Percentiles rank a stretch among this genome's conserved stretches.
Evolutionary conservation across 352 stramenopile species (phyloP).

Genomic region (Phytophthora cactorum): DNA sequence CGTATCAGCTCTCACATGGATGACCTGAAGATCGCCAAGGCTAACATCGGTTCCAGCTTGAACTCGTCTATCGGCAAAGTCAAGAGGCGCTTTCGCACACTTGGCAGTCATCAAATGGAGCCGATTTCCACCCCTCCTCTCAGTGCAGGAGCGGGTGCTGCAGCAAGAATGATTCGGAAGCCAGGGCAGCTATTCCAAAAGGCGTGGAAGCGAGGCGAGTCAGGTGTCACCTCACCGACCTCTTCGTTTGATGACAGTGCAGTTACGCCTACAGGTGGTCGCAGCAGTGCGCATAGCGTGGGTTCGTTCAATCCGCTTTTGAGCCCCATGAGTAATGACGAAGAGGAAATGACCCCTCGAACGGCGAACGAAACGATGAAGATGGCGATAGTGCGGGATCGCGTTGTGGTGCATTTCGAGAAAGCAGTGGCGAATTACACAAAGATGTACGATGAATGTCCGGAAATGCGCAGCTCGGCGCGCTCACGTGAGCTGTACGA

Average conservation of each 20-base stretch:
- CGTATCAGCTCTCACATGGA: constrained; percentile 53
- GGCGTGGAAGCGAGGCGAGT: constrained; percentile 50
- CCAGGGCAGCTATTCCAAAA: constrained; percentile 75
- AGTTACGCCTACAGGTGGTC: constrained; percentile 28
- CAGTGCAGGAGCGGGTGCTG: constrained; percentile 34
- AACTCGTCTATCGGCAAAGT: constrained; percentile 79
- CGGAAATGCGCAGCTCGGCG: constrained; percentile 71
- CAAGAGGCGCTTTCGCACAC: constrained; percentile 71
- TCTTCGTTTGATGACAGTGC: constrained; percentile 37
- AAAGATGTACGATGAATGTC: constrained; percentile 62
- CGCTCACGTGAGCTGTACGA: constrained; percentile 74
- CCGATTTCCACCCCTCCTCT: constrained; percentile 33
- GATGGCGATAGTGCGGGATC: constrained; percentile 48
- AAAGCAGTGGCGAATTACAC: constrained; percentile 64
- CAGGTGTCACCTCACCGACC: constrained; percentile 25
- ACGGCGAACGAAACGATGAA: constrained; percentile 17
- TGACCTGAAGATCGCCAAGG: constrained; percentile 78
- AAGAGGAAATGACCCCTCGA: constrained; percentile 18
- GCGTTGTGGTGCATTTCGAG: constrained; percentile 60
- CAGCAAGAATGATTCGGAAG: constrained; percentile 76
- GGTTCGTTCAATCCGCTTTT: constrained; percentile 33
- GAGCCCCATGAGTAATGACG: constrained; percentile 25
- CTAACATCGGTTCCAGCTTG: constrained; percentile 75
- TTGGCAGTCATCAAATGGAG: constrained; percentile 62
- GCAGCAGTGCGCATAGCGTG: constrained; percentile 19